Evolutionary conservation across 2,329 filamentous ascomycete genomes (phyloP).

Genomic region (Cordyceps tenuipes): DNA sequence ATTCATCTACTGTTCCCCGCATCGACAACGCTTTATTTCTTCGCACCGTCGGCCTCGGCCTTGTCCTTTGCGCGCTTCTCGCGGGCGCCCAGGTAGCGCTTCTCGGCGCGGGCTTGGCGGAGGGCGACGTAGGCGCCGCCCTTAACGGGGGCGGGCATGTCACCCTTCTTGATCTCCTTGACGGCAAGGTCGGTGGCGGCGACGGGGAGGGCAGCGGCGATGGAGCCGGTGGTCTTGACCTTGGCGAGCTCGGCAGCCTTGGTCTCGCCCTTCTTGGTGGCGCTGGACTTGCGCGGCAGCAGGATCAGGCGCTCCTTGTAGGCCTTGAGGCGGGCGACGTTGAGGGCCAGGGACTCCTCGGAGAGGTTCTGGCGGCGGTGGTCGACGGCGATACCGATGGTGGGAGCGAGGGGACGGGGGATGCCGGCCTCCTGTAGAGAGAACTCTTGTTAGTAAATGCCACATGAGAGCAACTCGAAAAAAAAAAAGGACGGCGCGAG

Average conservation of each 20-base stretch:
- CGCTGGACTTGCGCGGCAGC: conserved; percentile 91
- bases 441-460: conserved; percentile 24
- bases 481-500: too few relatives aligned
- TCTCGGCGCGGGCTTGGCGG: conserved; percentile 75
- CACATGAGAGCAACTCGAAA: accelerated
- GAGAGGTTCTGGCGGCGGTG: conserved; percentile 93
- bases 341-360: conserved; percentile 87
- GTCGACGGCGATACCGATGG: conserved; percentile 96
- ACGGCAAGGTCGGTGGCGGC: conserved; percentile 56
- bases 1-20: neutral
- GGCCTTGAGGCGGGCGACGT: conserved; percentile 95
- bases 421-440: conserved; percentile 79
- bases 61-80: conserved; percentile 92
- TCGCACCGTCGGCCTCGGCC: conserved; percentile 72
- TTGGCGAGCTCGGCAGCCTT: conserved; percentile 75
- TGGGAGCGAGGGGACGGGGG: conserved; percentile 85
- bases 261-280: conserved; percentile 89
- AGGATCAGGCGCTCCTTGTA: conserved; percentile 95
- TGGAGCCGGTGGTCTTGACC: conserved; percentile 46
- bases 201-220: conserved; percentile 60
- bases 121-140: conserved; percentile 82
- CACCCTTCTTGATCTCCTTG: conserved; percentile 72
- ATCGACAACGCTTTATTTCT: conserved; percentile 58
- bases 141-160: conserved; percentile 65
- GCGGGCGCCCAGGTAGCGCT: conserved; percentile 71